Evolutionary conservation across 495 filamentous ascomycete genomes (phyloP), one percentile per base, ranked within the genome.

Genomic region (Amniculicola lignicola): DNA sequence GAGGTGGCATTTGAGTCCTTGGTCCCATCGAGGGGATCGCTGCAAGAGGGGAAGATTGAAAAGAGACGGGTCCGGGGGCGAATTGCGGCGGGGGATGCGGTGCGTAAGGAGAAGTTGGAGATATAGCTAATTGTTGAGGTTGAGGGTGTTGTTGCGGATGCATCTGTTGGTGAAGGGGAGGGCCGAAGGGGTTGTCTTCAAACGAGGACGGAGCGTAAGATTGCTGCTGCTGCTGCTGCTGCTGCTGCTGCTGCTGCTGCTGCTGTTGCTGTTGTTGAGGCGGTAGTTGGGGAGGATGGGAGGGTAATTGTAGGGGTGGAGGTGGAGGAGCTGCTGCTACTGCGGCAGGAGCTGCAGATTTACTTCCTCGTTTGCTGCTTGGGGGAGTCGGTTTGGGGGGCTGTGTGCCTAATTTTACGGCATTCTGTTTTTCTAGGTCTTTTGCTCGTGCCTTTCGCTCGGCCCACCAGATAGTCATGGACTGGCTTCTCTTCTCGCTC

Each of bases 391-490:
- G n/a, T 41, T 19, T 11, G 12, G 42, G 15, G 15, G 18, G 42
- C 11, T 38, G 28, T 22, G 23, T 46, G n/a, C 19, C 21, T 35
- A 24, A 1, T 29, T 49, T 49, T 2, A 2, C 54, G 12, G 42
- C 27, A 27, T 45, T 37, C 38, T 43, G 52, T 19, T 44, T 56
- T 18, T 60, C 50, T 28, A 46, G 18, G 28, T 64, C 61, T 27
- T 54, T 58, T 23, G 49, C 45, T 4, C 58, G 57, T 3, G 57
- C 59, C 53, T 70, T 70, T 11, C 68, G 63, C 52, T 68, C 61
- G 24, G 66, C 66, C 68, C 68, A 70, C 68, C 68, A 70, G 1
- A 64, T 55, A 23, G 68, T 70, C 68, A 70, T 70, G 6, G 41
- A 54, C 33, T 67, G 50, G 39, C 57, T 63, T 0, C 68, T 57